Conservation (phyloP, 78 protist genomes). For the Dictyostelium brefeldianum region DNA sequence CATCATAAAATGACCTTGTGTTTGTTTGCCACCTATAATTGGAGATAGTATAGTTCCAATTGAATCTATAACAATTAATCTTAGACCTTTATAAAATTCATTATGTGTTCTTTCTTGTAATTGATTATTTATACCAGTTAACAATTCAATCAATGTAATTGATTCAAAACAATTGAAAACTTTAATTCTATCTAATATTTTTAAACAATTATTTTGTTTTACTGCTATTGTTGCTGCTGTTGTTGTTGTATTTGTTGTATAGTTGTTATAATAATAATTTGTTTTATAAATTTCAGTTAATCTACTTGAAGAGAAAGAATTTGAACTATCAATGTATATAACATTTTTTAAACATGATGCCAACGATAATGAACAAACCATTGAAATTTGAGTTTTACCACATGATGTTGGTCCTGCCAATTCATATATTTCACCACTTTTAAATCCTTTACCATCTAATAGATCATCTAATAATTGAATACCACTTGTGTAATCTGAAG, state of each 20-base stretch:
- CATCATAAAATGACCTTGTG: conserved; percentile 69
- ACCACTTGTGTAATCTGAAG: conserved; percentile 4
- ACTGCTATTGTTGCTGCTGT: background rate
- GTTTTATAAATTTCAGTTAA: conserved; percentile 37
- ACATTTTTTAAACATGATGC: background rate
- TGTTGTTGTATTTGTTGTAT: background rate
- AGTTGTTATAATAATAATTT: conserved; percentile 5
- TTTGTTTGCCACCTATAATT: conserved; percentile 61
- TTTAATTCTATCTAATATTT: conserved; percentile 58
- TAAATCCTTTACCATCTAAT: conserved; percentile 31
- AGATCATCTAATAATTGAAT: background rate
- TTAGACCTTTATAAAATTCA: conserved; percentile 3
- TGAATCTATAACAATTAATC: conserved; percentile 56
- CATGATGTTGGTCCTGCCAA: conserved; percentile 23
- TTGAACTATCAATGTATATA: conserved; percentile 51
- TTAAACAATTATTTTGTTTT: background rate
- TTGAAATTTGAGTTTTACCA: conserved; percentile 65
- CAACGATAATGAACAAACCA: background rate
- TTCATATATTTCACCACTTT: conserved; percentile 48
- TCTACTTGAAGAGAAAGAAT: conserved; percentile 37
- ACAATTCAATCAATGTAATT: conserved; percentile 6
- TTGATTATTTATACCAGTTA: background rate
- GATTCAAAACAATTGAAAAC: conserved; percentile 32
- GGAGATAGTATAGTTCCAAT: conserved; percentile 50
- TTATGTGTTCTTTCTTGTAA: background rate